Evolutionary conservation across 306 rosid species (phyloP).

Genomic region (Inga laurina): DNA sequence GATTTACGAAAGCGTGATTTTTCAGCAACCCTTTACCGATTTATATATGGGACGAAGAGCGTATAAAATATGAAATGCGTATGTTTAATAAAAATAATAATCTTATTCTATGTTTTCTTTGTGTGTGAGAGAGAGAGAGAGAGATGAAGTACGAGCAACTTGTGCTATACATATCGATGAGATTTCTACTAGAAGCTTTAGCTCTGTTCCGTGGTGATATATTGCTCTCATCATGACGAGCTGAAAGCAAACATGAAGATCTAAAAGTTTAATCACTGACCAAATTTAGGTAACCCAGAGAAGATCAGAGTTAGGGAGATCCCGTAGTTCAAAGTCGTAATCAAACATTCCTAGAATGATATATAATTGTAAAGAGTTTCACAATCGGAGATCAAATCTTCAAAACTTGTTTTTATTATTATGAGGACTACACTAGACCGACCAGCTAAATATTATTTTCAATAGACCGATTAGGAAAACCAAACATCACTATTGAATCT

Average conservation of each 20-base stretch:
- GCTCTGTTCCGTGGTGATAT: neutral
- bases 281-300: neutral
- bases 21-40: neutral
- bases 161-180: neutral
- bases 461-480: neutral
- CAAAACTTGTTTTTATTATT: neutral
- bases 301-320: neutral
- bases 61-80: neutral
- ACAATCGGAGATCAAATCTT: neutral
- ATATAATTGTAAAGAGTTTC: neutral
- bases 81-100: neutral
- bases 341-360: neutral
- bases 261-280: neutral
- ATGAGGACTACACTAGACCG: neutral
- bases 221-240: neutral
- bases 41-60: neutral
- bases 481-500: neutral
- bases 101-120: no score
- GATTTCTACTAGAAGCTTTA: neutral
- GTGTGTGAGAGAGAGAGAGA: neutral
- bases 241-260: neutral
- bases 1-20: neutral
- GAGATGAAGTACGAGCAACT: neutral
- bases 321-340: neutral
- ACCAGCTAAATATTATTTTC: neutral